Base-by-base conservation (phyloP, 2,329 filamentous ascomycete species). In the Apiospora arundinis region DNA sequence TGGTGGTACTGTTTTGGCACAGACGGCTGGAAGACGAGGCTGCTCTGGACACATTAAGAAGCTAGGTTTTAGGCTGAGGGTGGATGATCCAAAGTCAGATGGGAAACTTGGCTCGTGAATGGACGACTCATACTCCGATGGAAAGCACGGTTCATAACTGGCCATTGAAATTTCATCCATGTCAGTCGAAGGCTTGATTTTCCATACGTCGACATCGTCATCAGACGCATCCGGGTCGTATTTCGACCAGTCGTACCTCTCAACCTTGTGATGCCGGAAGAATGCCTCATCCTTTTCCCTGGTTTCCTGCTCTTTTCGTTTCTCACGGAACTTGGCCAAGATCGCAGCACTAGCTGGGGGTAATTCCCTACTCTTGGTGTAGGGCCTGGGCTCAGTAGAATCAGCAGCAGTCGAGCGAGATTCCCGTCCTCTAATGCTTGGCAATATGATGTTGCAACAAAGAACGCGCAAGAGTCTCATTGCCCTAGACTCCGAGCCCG, bases 181-280 rank as follows among this genome's bases (percentile, higher is more conserved):
- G 11, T 40, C 56, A 21, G 32, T n/a, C 32, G 4, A n/a, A 40
- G 32, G 16, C 56, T 63, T 63, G 12, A 40, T 3, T n/a, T 68
- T 68, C 66, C 66, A 68, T 12, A 68, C 66, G 25, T 68, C 28
- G 44, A 68, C 46, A 48, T 68, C 66, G 16, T 68, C 66, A 25
- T 68, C 66, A 12, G 66, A 48, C 8, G 66, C 66, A 11, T 68
- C 66, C 25, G 66, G 66, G 25, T 68, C 46, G 42, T 48, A 37
- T 44, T 48, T 48, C 25, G 44, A 37, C 66, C 66, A 48, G 25
- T 68, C 66, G 25, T 48, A 68, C 23, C 66, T 48, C 32, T 68
- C 44, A n/a, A 63, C 56, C 56, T 63, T 63, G 56, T 37, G 56
- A 63, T 37, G 56, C 2, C 56, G 56, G 32, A 40, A 40, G 32